A percentile compares a stretch with the other conserved stretches of the same genome.
These are phyloP conservation scores for Ogataea wickerhamii DNA, from an alignment of 805 yeast species.

Conservation along the genomic window DNA sequence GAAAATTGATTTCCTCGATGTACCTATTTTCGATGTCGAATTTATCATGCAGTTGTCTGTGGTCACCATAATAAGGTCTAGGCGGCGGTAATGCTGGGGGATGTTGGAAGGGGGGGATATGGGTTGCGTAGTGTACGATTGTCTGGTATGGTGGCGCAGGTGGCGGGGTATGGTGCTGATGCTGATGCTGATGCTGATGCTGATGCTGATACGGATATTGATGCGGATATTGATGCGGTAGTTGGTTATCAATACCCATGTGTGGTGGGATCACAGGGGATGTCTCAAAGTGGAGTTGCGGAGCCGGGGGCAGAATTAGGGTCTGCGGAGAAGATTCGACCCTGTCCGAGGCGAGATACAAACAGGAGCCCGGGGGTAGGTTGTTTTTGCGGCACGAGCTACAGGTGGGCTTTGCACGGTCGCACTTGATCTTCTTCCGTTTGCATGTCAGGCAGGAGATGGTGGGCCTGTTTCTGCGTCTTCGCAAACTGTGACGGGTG, in stretches of 20 bases:
- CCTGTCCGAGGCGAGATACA: conserved; percentile 14
- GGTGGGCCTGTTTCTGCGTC: conserved; percentile 43
- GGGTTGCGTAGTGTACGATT: background rate
- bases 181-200: background rate
- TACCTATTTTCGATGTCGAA: background rate
- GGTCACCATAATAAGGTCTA: background rate
- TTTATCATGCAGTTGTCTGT: background rate
- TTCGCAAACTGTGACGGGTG: background rate
- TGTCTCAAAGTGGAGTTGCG: background rate
- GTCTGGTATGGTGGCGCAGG: background rate
- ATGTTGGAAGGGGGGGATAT: background rate
- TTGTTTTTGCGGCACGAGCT: conserved; percentile 29
- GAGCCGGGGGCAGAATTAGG: background rate
- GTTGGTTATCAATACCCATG: background rate
- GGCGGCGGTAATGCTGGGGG: background rate
- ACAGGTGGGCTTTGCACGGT: conserved; percentile 33
- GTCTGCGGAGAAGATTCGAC: conserved; percentile 7
- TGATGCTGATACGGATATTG: background rate
- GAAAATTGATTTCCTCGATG: background rate
- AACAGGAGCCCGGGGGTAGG: conserved; percentile 22
- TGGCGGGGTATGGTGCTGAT: background rate
- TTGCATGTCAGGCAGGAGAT: conserved; percentile 41
- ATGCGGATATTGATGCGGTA: background rate
- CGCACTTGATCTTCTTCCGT: conserved; percentile 46
- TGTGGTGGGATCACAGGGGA: background rate